A percentile compares a stretch with the other conserved stretches of the same genome.
These are phyloP conservation scores for Danielia reshetovae DNA, from an alignment of 805 yeast genomes.

Conservation along the genomic window DNA sequence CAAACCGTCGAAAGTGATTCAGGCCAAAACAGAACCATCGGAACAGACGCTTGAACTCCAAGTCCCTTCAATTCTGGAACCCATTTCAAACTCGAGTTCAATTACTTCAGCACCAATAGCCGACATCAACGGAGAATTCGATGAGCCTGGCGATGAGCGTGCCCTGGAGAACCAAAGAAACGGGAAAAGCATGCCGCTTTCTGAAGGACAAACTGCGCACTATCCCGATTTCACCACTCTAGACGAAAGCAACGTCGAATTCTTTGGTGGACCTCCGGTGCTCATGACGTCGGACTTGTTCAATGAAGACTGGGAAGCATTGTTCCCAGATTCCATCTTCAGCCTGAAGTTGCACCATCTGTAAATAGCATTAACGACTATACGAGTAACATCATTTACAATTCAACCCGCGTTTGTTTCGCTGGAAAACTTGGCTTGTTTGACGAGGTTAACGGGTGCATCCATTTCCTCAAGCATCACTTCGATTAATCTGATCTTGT, in stretches of 20 bases:
- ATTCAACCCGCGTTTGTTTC: not conserved
- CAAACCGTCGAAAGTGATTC: conserved; percentile 3
- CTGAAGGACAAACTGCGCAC: not conserved
- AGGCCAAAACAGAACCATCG: not conserved
- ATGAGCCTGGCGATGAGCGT: not conserved
- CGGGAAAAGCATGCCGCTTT: no score
- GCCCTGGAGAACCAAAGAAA: no score
- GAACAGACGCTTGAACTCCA: not conserved
- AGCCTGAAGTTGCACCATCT: conserved; percentile 5
- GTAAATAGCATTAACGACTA: not conserved
- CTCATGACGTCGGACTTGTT: conserved; percentile 48
- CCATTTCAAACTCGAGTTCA: not conserved
- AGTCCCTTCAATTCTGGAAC: not conserved
- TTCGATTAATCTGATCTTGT: conserved; percentile 63
- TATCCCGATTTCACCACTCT: conserved; percentile 2
- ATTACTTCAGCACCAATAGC: no score
- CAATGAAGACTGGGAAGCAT: conserved; percentile 47
- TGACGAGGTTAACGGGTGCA: conserved; percentile 59
- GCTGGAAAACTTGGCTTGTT: conserved; percentile 21
- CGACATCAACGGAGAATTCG: not conserved
- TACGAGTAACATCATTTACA: not conserved
- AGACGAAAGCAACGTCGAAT: conserved; percentile 29
- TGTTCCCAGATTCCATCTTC: conserved; percentile 45
- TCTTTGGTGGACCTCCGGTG: conserved; percentile 51
- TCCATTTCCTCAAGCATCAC: conserved; percentile 66